These are phyloP conservation scores for Penicillium roqueforti DNA, from an alignment of 495 filamentous ascomycete species.

Conservation along the genomic window DNA sequence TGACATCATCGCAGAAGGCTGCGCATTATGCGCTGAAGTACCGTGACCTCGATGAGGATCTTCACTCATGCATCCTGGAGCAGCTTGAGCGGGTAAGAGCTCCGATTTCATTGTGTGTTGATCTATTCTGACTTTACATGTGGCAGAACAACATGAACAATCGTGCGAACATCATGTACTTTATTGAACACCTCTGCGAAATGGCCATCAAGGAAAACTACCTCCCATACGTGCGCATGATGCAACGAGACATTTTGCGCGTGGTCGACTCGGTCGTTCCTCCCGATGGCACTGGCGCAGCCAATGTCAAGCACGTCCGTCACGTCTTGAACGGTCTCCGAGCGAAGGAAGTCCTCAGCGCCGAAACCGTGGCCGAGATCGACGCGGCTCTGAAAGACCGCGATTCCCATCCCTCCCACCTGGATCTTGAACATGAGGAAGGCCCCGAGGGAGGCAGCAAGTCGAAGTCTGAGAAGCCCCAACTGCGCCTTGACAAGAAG, in stretches of 20 bases:
- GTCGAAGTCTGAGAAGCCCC: conserved; percentile 30
- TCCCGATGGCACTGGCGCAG: conserved; percentile 81
- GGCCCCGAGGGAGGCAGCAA: conserved; percentile 22
- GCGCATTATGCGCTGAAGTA: conserved; percentile 93
- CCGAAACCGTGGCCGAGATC: conserved; percentile 69
- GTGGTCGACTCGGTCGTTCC: conserved; percentile 83
- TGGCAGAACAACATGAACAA: conserved; percentile 90
- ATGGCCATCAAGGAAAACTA: conserved; percentile 72
- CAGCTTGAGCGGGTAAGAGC: conserved; percentile 73
- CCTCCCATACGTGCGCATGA: conserved; percentile 79
- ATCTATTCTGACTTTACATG: neutral
- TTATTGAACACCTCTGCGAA: conserved; percentile 92
- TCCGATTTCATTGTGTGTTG: neutral
- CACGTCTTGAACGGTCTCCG: conserved; percentile 70
- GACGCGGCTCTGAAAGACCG: conserved; percentile 74
- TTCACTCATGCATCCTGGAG: conserved; percentile 95
- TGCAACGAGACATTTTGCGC: conserved; percentile 84
- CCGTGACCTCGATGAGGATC: conserved; percentile 88
- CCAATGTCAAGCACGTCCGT: conserved; percentile 89
- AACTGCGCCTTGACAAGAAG: conserved; percentile 66
- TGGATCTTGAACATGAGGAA: conserved; percentile 38
- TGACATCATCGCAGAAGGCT: conserved; percentile 83
- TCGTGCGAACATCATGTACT: conserved; percentile 98
- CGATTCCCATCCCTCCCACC: conserved; percentile 47
- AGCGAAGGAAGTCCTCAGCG: conserved; percentile 60